phyloP scores from a whole-genome alignment of 371 early-diverging fungal genomes.

The Entomophthora muscae region DNA sequence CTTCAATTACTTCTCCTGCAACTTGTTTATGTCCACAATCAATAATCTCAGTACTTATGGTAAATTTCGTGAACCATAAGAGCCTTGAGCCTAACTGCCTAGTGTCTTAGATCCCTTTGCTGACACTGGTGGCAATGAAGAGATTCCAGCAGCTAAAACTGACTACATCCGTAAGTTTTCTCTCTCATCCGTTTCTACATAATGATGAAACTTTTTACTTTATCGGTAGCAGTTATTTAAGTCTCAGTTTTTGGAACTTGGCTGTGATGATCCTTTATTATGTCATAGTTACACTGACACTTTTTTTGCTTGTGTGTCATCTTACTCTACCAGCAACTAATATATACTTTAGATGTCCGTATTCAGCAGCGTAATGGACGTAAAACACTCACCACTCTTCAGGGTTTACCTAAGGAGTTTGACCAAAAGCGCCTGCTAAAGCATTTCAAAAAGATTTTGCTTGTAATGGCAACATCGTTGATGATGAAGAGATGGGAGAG shows the following conservation, averaged over 20 bases:
- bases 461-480: conserved; percentile 85
- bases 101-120: conserved; percentile 8
- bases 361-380: conserved; percentile 95
- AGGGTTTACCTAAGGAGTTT: conserved; percentile 63
- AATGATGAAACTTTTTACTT: neutral
- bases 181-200: neutral
- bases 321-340: too few relatives aligned
- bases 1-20: too few relatives aligned
- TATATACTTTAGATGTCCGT: conserved; percentile 57
- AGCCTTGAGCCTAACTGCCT: neutral
- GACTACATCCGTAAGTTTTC: conserved; percentile 1
- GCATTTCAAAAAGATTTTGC: too few relatives aligned
- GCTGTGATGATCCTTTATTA: conserved; percentile 1
- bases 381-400: conserved; percentile 40
- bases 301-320: neutral
- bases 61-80: neutral
- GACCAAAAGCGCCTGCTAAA: conserved; percentile 83
- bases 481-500: conserved; percentile 76
- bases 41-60: conserved; percentile 2
- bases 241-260: neutral
- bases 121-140: conserved; percentile 2
- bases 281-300: conserved; percentile 11
- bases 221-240: too few relatives aligned
- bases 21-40: conserved; percentile 8
- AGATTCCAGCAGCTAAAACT: neutral